phyloP scores from a whole-genome alignment of 2,329 filamentous ascomycete genomes.

The Ophiostoma ips region DNA sequence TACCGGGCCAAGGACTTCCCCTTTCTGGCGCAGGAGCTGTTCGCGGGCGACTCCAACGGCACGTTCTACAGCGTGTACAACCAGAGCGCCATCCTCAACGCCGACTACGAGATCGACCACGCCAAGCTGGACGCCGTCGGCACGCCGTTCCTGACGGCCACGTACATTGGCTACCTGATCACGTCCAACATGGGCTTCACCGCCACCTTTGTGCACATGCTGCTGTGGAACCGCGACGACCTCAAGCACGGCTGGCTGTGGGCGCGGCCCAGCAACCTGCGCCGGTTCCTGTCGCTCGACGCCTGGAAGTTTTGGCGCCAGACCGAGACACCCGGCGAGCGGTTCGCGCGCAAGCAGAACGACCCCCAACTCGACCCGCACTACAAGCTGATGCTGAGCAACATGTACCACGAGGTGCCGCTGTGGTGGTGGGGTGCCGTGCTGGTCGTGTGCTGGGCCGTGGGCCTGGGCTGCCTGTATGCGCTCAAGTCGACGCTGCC shows the following conservation, averaged over 20 bases:
- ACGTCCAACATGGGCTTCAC: conserved; percentile 32
- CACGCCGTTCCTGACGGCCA: conserved; percentile 27
- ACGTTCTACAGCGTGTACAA: conserved; percentile 26
- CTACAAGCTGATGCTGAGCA: conserved; percentile 12
- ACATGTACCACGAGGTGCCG: conserved; percentile 12
- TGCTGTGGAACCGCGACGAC: conserved; percentile 13
- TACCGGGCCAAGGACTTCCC: conserved; percentile 28
- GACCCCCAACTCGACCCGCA: conserved; percentile 21
- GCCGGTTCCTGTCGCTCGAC: conserved; percentile 4
- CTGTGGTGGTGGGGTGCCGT: conserved; percentile 16
- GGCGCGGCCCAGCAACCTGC: conserved; percentile 5
- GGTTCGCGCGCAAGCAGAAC: conserved; percentile 8
- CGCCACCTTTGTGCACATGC: conserved; percentile 28
- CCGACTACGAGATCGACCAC: conserved; percentile 24
- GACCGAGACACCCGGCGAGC: conserved; percentile 10
- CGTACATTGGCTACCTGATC: conserved; percentile 27
- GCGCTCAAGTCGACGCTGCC: conserved; percentile 23
- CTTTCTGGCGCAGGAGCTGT: conserved; percentile 29
- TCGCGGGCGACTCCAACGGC: conserved; percentile 22
- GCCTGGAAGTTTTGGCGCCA: conserved; percentile 8
- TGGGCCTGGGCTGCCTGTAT: conserved; percentile 27
- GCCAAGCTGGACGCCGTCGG: conserved; percentile 22
- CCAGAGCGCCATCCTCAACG: conserved; percentile 27
- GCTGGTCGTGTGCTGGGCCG: conserved; percentile 21
- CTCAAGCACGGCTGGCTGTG: conserved; percentile 12